Percentiles rank a stretch among this genome's conserved stretches.
phyloP scores from a whole-genome alignment of 495 filamentous ascomycete species.

The Aspergillus coremiiformis region DNA sequence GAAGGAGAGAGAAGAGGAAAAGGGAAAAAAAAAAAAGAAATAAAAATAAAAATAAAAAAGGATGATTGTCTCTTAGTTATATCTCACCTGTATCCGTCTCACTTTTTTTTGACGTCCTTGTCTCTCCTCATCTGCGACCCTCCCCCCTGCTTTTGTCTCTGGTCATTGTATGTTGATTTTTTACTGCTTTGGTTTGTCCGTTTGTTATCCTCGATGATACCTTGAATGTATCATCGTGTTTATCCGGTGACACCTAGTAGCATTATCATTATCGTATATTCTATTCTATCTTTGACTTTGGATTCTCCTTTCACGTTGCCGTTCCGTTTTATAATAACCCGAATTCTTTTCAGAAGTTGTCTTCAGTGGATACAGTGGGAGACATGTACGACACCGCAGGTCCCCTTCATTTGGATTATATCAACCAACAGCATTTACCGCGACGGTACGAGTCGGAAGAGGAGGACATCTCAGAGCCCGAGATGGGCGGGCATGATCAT shows the following conservation, averaged over 20 bases:
- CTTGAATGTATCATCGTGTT: background rate
- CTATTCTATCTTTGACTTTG: no score
- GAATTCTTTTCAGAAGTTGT: background rate
- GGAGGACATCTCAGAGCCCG: conserved; percentile 38
- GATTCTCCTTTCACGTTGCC: background rate
- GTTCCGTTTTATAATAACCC: background rate
- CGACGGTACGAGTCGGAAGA: conserved; percentile 40
- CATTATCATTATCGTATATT: background rate
- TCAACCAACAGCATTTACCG: conserved; percentile 31
- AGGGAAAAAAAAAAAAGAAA: background rate
- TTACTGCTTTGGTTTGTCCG: background rate
- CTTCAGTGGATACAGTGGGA: no score
- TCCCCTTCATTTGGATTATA: conserved; percentile 28
- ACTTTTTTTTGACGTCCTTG: conserved; percentile 7
- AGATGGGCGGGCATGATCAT: conserved; percentile 29
- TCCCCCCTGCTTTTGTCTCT: background rate
- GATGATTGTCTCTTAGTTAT: background rate
- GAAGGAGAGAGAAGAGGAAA: no score
- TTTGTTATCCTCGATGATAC: background rate
- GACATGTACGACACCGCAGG: conserved; percentile 29
- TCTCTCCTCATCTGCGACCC: background rate
- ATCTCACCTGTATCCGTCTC: conserved; percentile 7
- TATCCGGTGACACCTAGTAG: background rate
- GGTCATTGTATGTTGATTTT: background rate
- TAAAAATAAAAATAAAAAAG: background rate